Conservation (phyloP, 2,329 filamentous ascomycete genomes). For the Fusarium poae region DNA sequence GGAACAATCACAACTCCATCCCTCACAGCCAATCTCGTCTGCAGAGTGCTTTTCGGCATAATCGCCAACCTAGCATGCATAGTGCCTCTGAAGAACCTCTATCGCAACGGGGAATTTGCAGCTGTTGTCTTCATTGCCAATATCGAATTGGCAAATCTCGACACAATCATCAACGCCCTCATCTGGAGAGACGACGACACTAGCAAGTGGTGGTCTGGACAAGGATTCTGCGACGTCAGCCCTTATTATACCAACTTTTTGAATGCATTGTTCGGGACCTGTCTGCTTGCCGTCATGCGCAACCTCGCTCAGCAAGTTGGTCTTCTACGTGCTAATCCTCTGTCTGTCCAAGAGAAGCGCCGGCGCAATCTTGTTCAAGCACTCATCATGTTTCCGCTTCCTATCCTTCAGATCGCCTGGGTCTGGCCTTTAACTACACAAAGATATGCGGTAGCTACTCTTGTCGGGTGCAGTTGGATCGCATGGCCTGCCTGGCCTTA, state of each 20-base stretch:
- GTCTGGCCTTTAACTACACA: conserved; percentile 62
- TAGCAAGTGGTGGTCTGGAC: conserved; percentile 63
- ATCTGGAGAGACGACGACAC: conserved; percentile 68
- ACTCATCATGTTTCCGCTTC: conserved; percentile 67
- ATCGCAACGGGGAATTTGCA: conserved; percentile 66
- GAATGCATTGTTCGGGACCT: conserved; percentile 63
- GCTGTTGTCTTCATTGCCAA: conserved; percentile 63
- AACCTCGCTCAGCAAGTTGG: conserved; percentile 66
- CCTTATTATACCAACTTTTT: conserved; percentile 61
- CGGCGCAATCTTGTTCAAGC: conserved; percentile 61
- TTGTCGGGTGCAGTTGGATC: conserved; percentile 63
- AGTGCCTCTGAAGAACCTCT: conserved; percentile 65
- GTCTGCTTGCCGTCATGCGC: conserved; percentile 67
- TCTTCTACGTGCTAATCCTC: conserved; percentile 57
- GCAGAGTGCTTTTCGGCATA: conserved; percentile 62
- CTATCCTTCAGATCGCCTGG: conserved; percentile 63
- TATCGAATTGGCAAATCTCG: conserved; percentile 61
- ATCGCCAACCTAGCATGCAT: conserved; percentile 61
- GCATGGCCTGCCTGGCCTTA: conserved; percentile 63
- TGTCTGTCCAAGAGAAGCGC: conserved; percentile 58
- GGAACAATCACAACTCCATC: conserved; percentile 49
- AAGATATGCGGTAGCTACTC: conserved; percentile 63
- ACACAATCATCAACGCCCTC: conserved; percentile 63
- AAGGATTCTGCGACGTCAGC: conserved; percentile 67
- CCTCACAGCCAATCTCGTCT: conserved; percentile 61